These are phyloP conservation scores for Syzygium aromaticum DNA, from an alignment of 345 rosid species.

Conservation along the genomic window DNA sequence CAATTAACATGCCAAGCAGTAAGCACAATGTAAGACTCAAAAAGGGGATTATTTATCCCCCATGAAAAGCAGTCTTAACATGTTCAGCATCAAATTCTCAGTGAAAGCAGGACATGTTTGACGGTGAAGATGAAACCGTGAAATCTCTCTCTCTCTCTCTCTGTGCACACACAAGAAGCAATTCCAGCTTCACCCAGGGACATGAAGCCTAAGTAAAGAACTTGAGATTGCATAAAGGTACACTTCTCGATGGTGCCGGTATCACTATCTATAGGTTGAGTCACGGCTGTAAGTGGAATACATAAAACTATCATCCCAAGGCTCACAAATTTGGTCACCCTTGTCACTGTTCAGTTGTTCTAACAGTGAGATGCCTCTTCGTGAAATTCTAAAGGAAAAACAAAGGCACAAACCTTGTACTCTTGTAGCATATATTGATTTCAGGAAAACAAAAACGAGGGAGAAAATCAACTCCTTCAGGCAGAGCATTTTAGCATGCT, in stretches of 20 bases:
- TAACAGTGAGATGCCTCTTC: not conserved
- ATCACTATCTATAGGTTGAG: not conserved
- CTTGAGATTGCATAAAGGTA: not conserved
- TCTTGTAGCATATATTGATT: not conserved
- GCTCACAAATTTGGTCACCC: not conserved
- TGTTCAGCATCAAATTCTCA: not conserved
- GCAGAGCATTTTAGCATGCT: not conserved
- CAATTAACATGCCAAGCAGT: not conserved
- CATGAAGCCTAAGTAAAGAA: not conserved
- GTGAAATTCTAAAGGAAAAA: not conserved
- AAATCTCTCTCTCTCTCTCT: not conserved
- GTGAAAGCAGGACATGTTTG: not conserved
- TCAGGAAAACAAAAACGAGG: not conserved
- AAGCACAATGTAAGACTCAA: rapidly evolving
- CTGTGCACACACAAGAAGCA: not conserved
- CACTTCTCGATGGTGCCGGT: not conserved
- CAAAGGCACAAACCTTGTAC: not conserved
- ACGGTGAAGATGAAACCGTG: not conserved
- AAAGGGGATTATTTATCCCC: not conserved
- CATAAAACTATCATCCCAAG: not conserved
- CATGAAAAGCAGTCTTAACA: not conserved
- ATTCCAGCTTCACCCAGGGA: not conserved
- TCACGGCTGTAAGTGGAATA: not conserved
- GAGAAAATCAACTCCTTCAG: not conserved
- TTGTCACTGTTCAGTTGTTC: not conserved